Base-by-base conservation (phyloP, 129 eudicot genomes). In the Rutidosis leptorrhynchoides region DNA sequence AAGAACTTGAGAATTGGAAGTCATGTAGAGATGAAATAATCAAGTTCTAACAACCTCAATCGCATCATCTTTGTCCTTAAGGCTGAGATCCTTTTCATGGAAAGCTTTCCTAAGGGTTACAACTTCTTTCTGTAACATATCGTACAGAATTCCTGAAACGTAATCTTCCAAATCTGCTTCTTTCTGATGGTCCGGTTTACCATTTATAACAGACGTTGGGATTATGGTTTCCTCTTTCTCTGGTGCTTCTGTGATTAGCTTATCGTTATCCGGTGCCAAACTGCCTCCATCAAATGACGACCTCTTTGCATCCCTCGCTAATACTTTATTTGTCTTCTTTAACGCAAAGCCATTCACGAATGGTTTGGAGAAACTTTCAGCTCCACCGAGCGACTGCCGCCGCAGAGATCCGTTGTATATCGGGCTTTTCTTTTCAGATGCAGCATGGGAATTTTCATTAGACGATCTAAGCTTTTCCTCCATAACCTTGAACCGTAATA, bases 1-100 rank as follows among this genome's bases (percentile, higher is more conserved):
- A n/a, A n/a, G n/a, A n/a, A n/a, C n/a, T n/a, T n/a, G n/a, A n/a
- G n/a, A n/a, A n/a, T n/a, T n/a, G n/a, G n/a, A n/a, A n/a, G n/a
- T n/a, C n/a, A n/a, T n/a, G n/a, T n/a, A n/a, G n/a, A n/a, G n/a
- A n/a, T n/a, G n/a, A n/a, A n/a, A n/a, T n/a, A n/a, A n/a, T n/a
- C n/a, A n/a, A n/a, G n/a, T n/a, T n/a, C n/a, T n/a, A n/a, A n/a
- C n/a, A 63, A 90, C 97, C 95, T 90, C 97, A 42, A 90, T 90
- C 24, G 95, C 97, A 69, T 90, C 97, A 63, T 90, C 97, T 69
- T 90, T 90, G 74, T 87, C 97, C 80, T 90, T 90, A 33, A 90
- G 89, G 82, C 95, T 84, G 76, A 84, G 97, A 81, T 87, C 97
- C 74, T 90, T 90, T 74, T 90, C 97, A 76, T 86, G 82, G 7